Evolutionary conservation across 2,329 filamentous ascomycete species (phyloP), one percentile per base, ranked within the genome.

Genomic region (Didymosphaeria variabile): DNA sequence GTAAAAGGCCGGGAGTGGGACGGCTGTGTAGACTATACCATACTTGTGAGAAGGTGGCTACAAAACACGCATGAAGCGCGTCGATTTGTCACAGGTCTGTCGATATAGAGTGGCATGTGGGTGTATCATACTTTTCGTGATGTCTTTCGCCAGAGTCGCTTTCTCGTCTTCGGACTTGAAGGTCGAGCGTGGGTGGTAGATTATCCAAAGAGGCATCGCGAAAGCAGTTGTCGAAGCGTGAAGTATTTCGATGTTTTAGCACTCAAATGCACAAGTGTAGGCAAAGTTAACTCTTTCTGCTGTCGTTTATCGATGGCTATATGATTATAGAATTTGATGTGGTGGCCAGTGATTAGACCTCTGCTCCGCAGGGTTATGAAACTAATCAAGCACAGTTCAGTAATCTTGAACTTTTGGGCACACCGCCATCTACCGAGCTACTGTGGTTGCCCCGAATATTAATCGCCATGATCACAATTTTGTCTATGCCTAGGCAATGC

Each of bases 181-280:
- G 62, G 73, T 71, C 32, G 63, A 66, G 1, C 67, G 63, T 0
- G 80, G 74, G 67, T 82, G 79, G 72, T 75, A 81, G 64, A 83
- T 74, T 9, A 69, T 67, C 80, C 79, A 82, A 62, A 81, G 76
- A 63, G 81, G 80, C 81, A 83, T 83, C 47, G 47, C 67, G 59
- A 13, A 31, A 21, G 21, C 31, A n/a, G 6, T n/a, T 51, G 23
- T 5, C 3, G 23, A 23, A 29, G 47, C 10, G 12, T 46, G 19
- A 23, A 26, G 26, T 29, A 29, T 29, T 29, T 29, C 26, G 6
- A 29, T 6, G 26, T 29, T 29, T 29, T 29, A 29, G 26, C 26
- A 29, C 26, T 29, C 26, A 29, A 29, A 29, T 29, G 26, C 26
- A 0, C 26, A 6, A 29, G 26, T 4, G 26, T 29, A 29, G 26